A percentile compares a stretch with the other conserved stretches of the same genome.
These are phyloP conservation scores for Entonaema liquescens DNA, from an alignment of 495 filamentous ascomycete species.

Conservation along the genomic window DNA sequence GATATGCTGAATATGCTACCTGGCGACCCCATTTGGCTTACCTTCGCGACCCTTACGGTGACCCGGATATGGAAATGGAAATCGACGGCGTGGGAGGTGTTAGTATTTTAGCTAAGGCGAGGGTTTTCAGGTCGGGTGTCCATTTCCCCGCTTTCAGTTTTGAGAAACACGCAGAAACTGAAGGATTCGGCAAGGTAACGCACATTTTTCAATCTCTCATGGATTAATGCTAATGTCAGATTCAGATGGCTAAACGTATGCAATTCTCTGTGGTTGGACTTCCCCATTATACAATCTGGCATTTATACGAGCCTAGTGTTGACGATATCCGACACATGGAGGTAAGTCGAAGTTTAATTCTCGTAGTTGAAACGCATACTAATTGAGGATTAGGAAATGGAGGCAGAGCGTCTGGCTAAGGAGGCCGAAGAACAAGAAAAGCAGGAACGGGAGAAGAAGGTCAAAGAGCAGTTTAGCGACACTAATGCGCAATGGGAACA, in stretches of 20 bases:
- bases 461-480: slow-evolving; percentile 76
- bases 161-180: slow-evolving; percentile 97
- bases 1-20: slow-evolving; percentile 98
- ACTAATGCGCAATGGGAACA: slow-evolving; percentile 79
- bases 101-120: slow-evolving; percentile 95
- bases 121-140: slow-evolving; percentile 90
- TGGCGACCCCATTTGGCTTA: slow-evolving; percentile 99
- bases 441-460: slow-evolving; percentile 68
- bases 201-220: not conserved
- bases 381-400: slow-evolving; percentile 74
- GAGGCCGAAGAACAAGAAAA: slow-evolving; percentile 79
- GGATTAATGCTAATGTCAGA: slow-evolving; percentile 45
- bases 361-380: not conserved
- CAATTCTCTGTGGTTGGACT: slow-evolving; percentile 94
- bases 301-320: slow-evolving; percentile 97
- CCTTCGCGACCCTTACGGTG: slow-evolving; percentile 94
- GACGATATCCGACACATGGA: slow-evolving; percentile 99
- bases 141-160: slow-evolving; percentile 99
- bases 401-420: slow-evolving; percentile 74
- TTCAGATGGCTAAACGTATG: slow-evolving; percentile 96
- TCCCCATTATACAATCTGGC: slow-evolving; percentile 99
- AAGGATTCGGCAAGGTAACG: slow-evolving; percentile 96
- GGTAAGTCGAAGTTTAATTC: slow-evolving; percentile 48
- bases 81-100: slow-evolving; percentile 98
- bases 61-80: slow-evolving; percentile 99